Conservation (phyloP, 2,329 filamentous ascomycete species). For the Rosellinia necatrix region DNA sequence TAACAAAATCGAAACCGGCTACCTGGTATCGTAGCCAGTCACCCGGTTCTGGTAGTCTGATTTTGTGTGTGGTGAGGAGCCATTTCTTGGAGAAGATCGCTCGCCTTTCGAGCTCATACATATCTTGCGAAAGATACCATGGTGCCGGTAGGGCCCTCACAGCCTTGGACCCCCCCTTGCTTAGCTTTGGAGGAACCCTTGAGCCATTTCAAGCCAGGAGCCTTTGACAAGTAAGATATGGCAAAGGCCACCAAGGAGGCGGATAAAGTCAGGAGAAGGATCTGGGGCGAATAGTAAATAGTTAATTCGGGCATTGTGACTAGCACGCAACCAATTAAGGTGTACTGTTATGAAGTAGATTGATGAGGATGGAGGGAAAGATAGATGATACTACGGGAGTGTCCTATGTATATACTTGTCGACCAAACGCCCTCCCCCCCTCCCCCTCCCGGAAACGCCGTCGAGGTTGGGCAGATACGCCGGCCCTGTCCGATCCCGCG, state of each 20-base stretch:
- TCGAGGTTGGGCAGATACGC: conserved; percentile 3
- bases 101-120: conserved; percentile 61
- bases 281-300: conserved; percentile 25
- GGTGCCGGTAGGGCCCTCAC: conserved; percentile 48
- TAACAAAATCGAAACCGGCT: conserved; percentile 27
- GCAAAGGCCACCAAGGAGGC: conserved; percentile 24
- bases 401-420: conserved; percentile 17
- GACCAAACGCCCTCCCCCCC: too few species aligned
- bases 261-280: conserved; percentile 22
- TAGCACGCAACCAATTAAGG: neutral
- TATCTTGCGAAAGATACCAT: conserved; percentile 58
- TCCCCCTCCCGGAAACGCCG: neutral
- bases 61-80: conserved; percentile 56
- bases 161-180: neutral
- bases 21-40: conserved; percentile 30
- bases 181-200: conserved; percentile 14
- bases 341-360: neutral
- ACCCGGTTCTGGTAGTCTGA: conserved; percentile 23
- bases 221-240: conserved; percentile 17
- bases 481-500: conserved; percentile 6
- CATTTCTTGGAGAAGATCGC: conserved; percentile 62
- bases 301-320: conserved; percentile 22
- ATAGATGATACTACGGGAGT: neutral
- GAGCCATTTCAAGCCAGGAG: conserved; percentile 10
- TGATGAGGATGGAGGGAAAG: neutral